Conservation (phyloP, 83 land plant species). For the Picea engelmannii region DNA sequence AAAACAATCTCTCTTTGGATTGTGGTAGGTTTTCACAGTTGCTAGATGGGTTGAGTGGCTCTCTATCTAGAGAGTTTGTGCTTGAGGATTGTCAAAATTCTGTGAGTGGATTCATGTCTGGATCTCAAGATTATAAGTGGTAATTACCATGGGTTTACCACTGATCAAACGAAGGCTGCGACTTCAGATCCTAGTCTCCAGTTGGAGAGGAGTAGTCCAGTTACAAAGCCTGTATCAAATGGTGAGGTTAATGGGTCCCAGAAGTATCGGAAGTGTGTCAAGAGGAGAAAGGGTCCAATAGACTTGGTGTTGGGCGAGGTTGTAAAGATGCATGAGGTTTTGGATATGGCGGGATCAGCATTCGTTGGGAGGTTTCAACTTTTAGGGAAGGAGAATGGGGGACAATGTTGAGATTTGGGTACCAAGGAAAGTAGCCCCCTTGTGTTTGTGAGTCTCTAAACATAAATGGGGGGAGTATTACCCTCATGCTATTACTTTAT, state of each 20-base stretch:
- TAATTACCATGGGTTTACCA: background rate
- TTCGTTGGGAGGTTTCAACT: background rate
- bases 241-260: background rate
- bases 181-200: background rate
- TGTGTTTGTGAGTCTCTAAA: no score
- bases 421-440: no score
- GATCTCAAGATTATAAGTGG: background rate
- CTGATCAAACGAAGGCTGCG: background rate
- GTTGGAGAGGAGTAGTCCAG: background rate
- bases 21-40: background rate
- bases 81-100: background rate
- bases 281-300: background rate
- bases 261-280: background rate
- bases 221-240: background rate
- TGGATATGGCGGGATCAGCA: background rate
- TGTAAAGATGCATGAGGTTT: background rate
- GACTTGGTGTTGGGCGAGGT: background rate
- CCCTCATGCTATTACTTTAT: no score
- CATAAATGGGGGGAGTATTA: no score
- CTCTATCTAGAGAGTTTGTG: no score
- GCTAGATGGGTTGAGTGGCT: no score
- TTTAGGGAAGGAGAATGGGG: background rate
- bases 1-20: background rate
- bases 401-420: no score
- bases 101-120: background rate